phyloP scores from a whole-genome alignment of 148 eudicot genomes.

The Limonium bicolor region DNA sequence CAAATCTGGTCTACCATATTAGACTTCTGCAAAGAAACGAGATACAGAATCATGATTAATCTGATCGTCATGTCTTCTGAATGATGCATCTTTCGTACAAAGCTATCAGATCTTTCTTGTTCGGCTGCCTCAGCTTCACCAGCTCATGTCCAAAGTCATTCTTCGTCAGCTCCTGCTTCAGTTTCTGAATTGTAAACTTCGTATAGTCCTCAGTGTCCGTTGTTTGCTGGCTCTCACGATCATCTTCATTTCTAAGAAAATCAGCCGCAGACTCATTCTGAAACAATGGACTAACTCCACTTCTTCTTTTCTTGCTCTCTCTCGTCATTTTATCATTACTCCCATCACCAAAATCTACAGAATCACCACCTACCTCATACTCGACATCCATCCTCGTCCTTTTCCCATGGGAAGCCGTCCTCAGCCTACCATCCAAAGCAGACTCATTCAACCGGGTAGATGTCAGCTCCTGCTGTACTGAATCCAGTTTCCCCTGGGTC shows the following conservation, averaged over 20 bases:
- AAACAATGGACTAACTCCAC: constrained; percentile 39
- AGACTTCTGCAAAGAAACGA: not conserved
- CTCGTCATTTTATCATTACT: constrained; percentile 21
- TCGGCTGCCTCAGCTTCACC: constrained; percentile 55
- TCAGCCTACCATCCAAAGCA: constrained; percentile 58
- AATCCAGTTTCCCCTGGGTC: constrained; percentile 73
- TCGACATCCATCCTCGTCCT: constrained; percentile 57
- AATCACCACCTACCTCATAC: constrained; percentile 46
- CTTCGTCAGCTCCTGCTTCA: constrained; percentile 67
- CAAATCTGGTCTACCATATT: too few species aligned
- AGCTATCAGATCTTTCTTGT: constrained; percentile 67
- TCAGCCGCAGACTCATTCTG: constrained; percentile 33
- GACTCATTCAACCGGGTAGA: constrained; percentile 57
- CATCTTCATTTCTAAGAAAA: constrained; percentile 45
- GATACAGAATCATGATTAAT: too few species aligned
- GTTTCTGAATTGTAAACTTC: constrained; percentile 58
- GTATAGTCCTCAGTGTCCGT: constrained; percentile 41
- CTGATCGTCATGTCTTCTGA: constrained; percentile 38
- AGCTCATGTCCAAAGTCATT: constrained; percentile 74
- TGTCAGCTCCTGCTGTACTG: constrained; percentile 62
- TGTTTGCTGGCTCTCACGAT: constrained; percentile 41
- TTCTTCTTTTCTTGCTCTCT: constrained; percentile 50
- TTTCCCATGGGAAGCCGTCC: constrained; percentile 64
- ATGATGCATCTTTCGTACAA: constrained; percentile 69
- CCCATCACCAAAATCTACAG: constrained; percentile 39